Evolutionary conservation across 805 yeast species (phyloP).

Genomic region (Kregervanrija pseudodelftensis): DNA sequence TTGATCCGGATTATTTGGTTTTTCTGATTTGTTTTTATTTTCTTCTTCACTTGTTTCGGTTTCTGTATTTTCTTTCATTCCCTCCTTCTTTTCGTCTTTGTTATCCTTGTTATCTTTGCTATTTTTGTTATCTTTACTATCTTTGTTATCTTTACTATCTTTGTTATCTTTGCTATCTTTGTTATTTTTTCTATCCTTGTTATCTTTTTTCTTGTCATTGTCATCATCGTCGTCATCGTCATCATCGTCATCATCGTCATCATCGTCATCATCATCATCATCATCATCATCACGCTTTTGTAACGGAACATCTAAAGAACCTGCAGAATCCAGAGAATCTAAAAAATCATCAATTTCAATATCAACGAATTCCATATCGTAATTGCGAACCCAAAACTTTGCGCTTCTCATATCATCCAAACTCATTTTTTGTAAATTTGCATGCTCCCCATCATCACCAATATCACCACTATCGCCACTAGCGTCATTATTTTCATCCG

Average conservation of each 20-base stretch:
- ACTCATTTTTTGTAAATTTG: constrained; percentile 14
- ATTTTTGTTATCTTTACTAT: background rate
- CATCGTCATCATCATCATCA: background rate
- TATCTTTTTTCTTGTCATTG: background rate
- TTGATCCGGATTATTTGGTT: constrained; percentile 28
- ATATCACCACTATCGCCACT: background rate
- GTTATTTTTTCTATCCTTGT: background rate
- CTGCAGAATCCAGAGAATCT: background rate
- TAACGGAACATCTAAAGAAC: background rate
- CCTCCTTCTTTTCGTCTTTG: background rate
- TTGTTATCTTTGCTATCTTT: background rate
- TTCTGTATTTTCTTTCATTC: background rate
- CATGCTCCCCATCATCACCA: background rate
- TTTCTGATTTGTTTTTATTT: constrained; percentile 13
- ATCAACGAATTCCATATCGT: constrained; percentile 20
- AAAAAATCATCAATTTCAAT: constrained; percentile 5
- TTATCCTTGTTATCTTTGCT: background rate
- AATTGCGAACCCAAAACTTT: constrained; percentile 20
- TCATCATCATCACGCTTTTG: background rate
- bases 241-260: background rate
- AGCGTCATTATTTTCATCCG: background rate
- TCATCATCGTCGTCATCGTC: background rate
- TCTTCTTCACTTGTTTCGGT: constrained; percentile 1
- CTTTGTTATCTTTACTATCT: constrained; percentile 1
- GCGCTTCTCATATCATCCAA: constrained; percentile 26